Percentiles rank a stretch among this genome's conserved stretches.
phyloP scores from a whole-genome alignment of 2,329 filamentous ascomycete genomes.

The Ciborinia camelliae region DNA sequence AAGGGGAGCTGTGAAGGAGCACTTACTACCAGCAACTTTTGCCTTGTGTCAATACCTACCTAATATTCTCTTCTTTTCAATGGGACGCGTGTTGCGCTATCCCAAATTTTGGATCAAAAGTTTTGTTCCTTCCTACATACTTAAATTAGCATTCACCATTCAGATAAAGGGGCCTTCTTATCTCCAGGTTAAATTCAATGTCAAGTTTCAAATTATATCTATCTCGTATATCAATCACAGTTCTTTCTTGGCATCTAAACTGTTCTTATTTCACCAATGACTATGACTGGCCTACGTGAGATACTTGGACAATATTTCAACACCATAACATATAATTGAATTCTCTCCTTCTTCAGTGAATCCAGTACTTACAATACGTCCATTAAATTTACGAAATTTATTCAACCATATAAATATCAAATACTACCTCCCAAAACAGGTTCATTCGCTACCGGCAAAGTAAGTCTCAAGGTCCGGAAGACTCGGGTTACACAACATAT shows the following conservation, averaged over 20 bases:
- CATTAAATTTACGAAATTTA: too few species aligned
- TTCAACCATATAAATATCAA: too few species aligned
- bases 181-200: not conserved
- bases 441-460: not conserved
- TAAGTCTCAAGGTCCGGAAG: not conserved
- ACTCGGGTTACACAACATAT: constrained; percentile 2
- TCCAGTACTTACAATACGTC: not conserved
- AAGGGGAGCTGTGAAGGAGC: not conserved
- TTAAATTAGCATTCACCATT: constrained; percentile 6
- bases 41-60: not conserved
- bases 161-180: not conserved
- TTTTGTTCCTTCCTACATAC: not conserved
- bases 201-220: not conserved
- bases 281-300: not conserved
- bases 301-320: not conserved
- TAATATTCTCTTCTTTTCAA: constrained; percentile 14
- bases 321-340: too few species aligned
- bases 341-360: not conserved
- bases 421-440: not conserved
- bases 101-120: not conserved
- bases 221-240: not conserved
- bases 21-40: not conserved
- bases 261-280: not conserved
- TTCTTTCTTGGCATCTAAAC: not conserved
- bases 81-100: constrained; percentile 3